These are phyloP conservation scores for Chaetomiaceae sp. DNA, from an alignment of 2,329 filamentous ascomycete genomes.

Conservation along the genomic window DNA sequence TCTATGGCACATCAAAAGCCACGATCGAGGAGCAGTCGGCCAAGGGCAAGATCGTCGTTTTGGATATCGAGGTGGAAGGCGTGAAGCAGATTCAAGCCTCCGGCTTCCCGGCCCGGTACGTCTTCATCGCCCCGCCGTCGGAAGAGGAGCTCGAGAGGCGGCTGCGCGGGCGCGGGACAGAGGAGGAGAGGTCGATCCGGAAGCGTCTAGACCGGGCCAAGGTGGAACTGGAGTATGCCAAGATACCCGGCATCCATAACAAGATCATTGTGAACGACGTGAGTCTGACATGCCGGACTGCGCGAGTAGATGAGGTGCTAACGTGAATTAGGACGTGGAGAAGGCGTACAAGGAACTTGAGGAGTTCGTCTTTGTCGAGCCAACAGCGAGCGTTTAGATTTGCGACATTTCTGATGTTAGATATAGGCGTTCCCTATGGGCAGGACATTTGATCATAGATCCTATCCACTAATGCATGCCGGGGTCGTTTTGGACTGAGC, in stretches of 20 bases:
- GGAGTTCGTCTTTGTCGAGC: constrained; percentile 25
- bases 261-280: constrained; percentile 35
- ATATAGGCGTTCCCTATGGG: constrained; percentile 3
- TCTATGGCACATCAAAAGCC: constrained; percentile 78
- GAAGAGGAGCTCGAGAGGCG: constrained; percentile 69
- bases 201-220: constrained; percentile 68
- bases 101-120: constrained; percentile 68
- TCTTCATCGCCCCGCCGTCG: constrained; percentile 80
- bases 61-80: constrained; percentile 98
- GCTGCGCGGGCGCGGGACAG: constrained; percentile 71
- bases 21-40: constrained; percentile 72
- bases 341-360: constrained; percentile 28
- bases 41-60: constrained; percentile 69
- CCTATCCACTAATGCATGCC: no score
- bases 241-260: constrained; percentile 57
- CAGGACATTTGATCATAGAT: not conserved
- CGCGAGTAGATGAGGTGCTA: not conserved
- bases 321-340: constrained; percentile 21
- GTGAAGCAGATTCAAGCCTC: constrained; percentile 88
- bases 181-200: constrained; percentile 66
- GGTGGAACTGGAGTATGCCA: constrained; percentile 69
- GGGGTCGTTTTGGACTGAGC: no score
- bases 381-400: not conserved
- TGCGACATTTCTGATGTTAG: not conserved
- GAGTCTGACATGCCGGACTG: not conserved